Evolutionary conservation across 2,329 filamentous ascomycete genomes (phyloP).

Genomic region (Epichloe sp.): DNA sequence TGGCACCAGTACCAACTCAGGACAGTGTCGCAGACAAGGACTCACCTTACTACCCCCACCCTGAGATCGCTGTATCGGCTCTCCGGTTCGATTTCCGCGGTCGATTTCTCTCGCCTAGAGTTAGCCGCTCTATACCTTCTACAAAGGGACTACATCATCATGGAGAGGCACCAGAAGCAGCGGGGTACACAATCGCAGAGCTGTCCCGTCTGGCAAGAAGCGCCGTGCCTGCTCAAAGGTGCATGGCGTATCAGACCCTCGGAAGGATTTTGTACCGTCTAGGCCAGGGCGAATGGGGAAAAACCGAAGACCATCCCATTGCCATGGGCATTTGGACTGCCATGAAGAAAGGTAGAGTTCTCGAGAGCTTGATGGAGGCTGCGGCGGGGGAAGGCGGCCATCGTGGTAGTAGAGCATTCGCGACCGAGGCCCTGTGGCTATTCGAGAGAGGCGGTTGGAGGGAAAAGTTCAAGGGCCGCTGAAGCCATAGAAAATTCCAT

Average conservation of each 20-base stretch:
- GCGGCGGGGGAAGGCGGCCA: conserved; percentile 58
- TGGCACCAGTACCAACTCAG: conserved; percentile 57
- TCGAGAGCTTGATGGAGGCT: conserved; percentile 67
- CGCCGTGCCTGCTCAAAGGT: conserved; percentile 73
- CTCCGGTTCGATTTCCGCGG: conserved; percentile 86
- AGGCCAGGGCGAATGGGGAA: conserved; percentile 58
- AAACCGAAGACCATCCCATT: conserved; percentile 41
- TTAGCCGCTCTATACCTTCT: conserved; percentile 60
- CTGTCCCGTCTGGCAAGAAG: conserved; percentile 70
- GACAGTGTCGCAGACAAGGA: conserved; percentile 52
- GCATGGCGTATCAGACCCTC: conserved; percentile 82
- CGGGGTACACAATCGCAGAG: conserved; percentile 86
- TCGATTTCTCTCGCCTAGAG: conserved; percentile 61
- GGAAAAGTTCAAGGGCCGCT: conserved; percentile 45
- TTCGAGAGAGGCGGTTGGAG: conserved; percentile 61
- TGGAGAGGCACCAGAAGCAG: conserved; percentile 79
- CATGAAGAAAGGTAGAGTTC: conserved; percentile 60
- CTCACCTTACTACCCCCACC: conserved; percentile 71
- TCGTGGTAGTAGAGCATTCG: conserved; percentile 69
- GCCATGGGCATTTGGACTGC: conserved; percentile 74
- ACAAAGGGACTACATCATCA: conserved; percentile 85
- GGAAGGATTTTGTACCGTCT: conserved; percentile 75
- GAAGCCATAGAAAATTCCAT: neutral
- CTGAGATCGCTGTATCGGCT: conserved; percentile 58
- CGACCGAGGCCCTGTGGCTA: conserved; percentile 80